Evolutionary conservation across 192 early-diverging fungal genomes (phyloP), one percentile per base, ranked within the genome.

Genomic region (Anaeromyces robustus): DNA sequence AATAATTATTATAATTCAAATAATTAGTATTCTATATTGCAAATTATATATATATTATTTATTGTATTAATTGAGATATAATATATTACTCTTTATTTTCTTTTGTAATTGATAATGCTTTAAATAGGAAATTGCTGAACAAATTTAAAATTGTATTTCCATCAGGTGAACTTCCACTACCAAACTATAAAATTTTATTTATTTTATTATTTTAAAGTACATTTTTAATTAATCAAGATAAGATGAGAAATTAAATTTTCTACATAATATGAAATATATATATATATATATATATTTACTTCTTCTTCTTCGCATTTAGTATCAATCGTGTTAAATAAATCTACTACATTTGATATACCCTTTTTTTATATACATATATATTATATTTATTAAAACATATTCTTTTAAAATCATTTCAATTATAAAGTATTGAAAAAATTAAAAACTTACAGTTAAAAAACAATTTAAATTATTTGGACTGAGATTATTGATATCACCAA

Each of bases 81-180:
- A n/a, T n/a, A n/a, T n/a, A n/a, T n/a, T 12, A 79, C 78, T 17
- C 78, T 82, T 77, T 86, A 84, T 77, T 26, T 88, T 78, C 77
- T 87, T 81, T 78, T 79, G 31, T 19, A 28, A 83, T 82, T 5
- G 81, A 52, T 9, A 85, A 87, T 0, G 92, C 92, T 34, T 93
- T 92, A 88, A 95, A 95, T 14, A 96, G 85, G 89, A 91, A 94
- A 0, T 84, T 79, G 2, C 93, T 94, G 90, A 95, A 95, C 92
- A 95, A 95, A 80, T 91, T 85, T 77, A 96, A 87, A 14, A 96
- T 77, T 0, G 93, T 94, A 80, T 94, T 95, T 26, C 93, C 93
- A 84, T 95, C 87, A 0, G 92, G 88, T 26, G 85, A 77, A 77
- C 52, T 80, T 26, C 52, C 79, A 80, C n/a, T 80, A 28, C 16